Base-by-base conservation (phyloP, 768 basidiomycete species). In the Lactifluus subvellereus region DNA sequence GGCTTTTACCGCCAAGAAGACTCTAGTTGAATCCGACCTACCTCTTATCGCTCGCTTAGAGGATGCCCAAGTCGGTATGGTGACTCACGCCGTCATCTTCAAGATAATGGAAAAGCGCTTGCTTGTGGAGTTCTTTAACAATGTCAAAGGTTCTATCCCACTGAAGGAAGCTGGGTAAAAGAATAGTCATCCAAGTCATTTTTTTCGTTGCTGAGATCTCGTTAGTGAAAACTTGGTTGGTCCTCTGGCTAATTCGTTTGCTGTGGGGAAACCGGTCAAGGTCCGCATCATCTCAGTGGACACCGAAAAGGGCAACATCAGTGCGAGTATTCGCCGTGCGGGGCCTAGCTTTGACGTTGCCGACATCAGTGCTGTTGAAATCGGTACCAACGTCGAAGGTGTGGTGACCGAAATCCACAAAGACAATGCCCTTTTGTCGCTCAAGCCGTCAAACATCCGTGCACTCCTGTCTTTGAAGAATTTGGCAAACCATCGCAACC, bases 91-190 rank as follows among this genome's bases (percentile, higher is more conserved):
- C 2, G 89, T 92, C 3, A 80, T 99, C 52, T 88, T 86, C 78
- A 91, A 87, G 72, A 78, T 91, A n/a, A 77, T 84, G 38, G 89
- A 91, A 16, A 94, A 88, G 71, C 80, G 85, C 64, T 76, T 95
- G 51, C 76, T 93, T 67, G 85, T 98, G 33, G 94, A 97, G 71
- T 91, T 97, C 68, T 99, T 88, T 72, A 95, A 94, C 65, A 89
- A 89, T 58, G 67, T 95, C 60, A 88, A 90, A 69, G 97, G 91
- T 1, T 77, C 87, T 47, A 82, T 99, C 2, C 90, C 94, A 4
- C 74, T 80, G 9, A 84, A 81, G 56, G 97, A 98, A 77, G 84
- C 88, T 11, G 90, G 88, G 92, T 94, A 74, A 48, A 80, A 67
- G 42, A 47, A 18, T 38, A 11, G 37, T 56, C 35, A 14, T 48